Evolutionary conservation across 2,329 filamentous ascomycete genomes (phyloP).

Genomic region (Amylocarpus encephaloides): DNA sequence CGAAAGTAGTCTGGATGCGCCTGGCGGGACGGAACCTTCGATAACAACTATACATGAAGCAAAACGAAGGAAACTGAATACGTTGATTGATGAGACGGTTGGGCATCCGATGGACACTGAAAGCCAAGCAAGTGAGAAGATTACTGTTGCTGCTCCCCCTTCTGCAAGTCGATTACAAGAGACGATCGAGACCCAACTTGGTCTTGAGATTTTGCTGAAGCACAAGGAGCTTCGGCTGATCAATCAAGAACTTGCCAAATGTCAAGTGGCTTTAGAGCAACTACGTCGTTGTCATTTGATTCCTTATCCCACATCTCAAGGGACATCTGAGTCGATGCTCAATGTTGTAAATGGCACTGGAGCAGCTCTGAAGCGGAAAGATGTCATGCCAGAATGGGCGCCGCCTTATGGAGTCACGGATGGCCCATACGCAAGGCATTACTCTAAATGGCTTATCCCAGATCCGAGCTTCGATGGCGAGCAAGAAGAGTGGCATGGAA

Average conservation of each 20-base stretch:
- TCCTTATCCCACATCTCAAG: slow-evolving; percentile 71
- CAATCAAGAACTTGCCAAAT: slow-evolving; percentile 94
- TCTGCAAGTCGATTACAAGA: slow-evolving; percentile 29
- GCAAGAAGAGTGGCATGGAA: slow-evolving; percentile 36
- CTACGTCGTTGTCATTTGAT: slow-evolving; percentile 87
- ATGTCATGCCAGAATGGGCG: slow-evolving; percentile 66
- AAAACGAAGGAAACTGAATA: slow-evolving; percentile 31
- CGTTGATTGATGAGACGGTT: slow-evolving; percentile 7
- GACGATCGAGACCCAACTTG: slow-evolving; percentile 74
- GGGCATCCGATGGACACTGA: background rate
- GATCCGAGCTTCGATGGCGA: slow-evolving; percentile 79
- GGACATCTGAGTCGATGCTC: slow-evolving; percentile 60
- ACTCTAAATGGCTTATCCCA: slow-evolving; percentile 89
- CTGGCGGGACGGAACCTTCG: slow-evolving; percentile 2
- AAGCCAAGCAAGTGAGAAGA: background rate
- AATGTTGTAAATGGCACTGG: slow-evolving; percentile 71
- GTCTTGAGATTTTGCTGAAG: slow-evolving; percentile 86
- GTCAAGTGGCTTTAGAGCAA: slow-evolving; percentile 88
- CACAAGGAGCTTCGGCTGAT: slow-evolving; percentile 91
- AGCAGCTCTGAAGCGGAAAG: slow-evolving; percentile 58
- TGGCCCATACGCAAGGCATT: slow-evolving; percentile 90
- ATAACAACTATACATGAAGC: slow-evolving; percentile 21
- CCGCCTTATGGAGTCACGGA: slow-evolving; percentile 86
- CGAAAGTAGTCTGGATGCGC: slow-evolving; percentile 17
- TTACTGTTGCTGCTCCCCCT: slow-evolving; percentile 2